These are phyloP conservation scores for Heliosperma pusillum DNA, from an alignment of 148 eudicot species.

Conservation along the genomic window DNA sequence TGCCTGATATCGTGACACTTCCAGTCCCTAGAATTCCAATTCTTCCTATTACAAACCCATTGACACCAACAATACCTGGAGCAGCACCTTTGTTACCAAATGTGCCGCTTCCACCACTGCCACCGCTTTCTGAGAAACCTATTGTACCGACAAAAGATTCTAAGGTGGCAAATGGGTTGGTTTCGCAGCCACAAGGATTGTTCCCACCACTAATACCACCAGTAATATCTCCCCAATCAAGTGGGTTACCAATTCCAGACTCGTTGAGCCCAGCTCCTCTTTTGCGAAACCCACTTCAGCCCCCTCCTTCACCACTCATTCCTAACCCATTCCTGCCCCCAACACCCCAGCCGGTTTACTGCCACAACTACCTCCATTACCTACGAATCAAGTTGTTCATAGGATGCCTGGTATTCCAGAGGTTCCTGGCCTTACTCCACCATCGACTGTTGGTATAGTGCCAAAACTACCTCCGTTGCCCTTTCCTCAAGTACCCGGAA, in stretches of 20 bases:
- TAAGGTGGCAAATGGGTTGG: slow-evolving; percentile 7
- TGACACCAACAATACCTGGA: slow-evolving; percentile 26
- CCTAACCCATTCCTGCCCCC: slow-evolving; percentile 48
- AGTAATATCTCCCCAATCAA: slow-evolving; percentile 27
- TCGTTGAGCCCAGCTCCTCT: slow-evolving; percentile 39
- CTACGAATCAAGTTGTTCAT: slow-evolving; percentile 22
- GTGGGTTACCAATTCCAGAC: slow-evolving; percentile 39
- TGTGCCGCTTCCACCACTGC: slow-evolving; percentile 54
- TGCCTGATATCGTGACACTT: not conserved
- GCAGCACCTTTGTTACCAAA: slow-evolving; percentile 44
- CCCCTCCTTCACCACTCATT: slow-evolving; percentile 33
- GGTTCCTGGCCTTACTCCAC: slow-evolving; percentile 29
- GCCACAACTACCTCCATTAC: slow-evolving; percentile 21
- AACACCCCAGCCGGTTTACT: slow-evolving; percentile 26
- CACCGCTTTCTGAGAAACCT: slow-evolving; percentile 38
- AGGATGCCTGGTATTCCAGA: slow-evolving; percentile 15
- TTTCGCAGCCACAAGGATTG: slow-evolving; percentile 10
- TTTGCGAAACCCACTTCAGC: slow-evolving; percentile 40
- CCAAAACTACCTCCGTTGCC: too few relatives aligned
- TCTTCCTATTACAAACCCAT: slow-evolving; percentile 31
- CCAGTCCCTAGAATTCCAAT: not conserved
- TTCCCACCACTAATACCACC: slow-evolving; percentile 35
- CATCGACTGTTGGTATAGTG: too few relatives aligned
- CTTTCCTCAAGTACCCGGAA: too few relatives aligned
- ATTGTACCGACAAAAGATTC: slow-evolving; percentile 18